Evolutionary conservation across 2,329 filamentous ascomycete genomes (phyloP).

Genomic region (Hymenoscyphus fructigenus): DNA sequence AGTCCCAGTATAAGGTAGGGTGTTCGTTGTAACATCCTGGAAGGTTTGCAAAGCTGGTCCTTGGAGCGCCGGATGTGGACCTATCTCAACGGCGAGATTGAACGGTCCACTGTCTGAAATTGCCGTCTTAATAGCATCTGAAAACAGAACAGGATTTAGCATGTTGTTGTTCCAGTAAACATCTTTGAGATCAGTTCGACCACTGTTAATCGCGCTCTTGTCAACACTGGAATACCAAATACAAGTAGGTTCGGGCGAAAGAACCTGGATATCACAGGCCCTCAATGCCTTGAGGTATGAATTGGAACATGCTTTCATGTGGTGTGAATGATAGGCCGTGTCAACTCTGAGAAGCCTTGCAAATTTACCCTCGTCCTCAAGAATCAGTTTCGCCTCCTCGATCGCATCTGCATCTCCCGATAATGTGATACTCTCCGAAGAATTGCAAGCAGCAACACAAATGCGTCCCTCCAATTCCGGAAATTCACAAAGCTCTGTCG

Average conservation of each 20-base stretch:
- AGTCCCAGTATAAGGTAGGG: slow-evolving; percentile 17
- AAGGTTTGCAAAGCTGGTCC: slow-evolving; percentile 17
- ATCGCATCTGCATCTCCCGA: slow-evolving; percentile 29
- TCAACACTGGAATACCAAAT: slow-evolving; percentile 24
- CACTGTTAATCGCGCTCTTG: slow-evolving; percentile 8
- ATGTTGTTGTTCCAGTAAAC: slow-evolving; percentile 41
- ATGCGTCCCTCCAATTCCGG: slow-evolving; percentile 15
- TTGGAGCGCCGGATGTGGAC: slow-evolving; percentile 18
- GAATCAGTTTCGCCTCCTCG: slow-evolving; percentile 7
- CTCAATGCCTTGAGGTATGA: slow-evolving; percentile 20
- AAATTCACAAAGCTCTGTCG: slow-evolving; percentile 16
- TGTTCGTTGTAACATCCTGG: slow-evolving; percentile 2
- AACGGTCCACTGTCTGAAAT: slow-evolving; percentile 14
- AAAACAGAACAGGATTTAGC: slow-evolving; percentile 15
- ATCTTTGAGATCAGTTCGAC: slow-evolving; percentile 29
- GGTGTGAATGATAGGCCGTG: slow-evolving; percentile 29
- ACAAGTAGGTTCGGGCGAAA: background rate
- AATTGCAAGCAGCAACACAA: slow-evolving; percentile 35
- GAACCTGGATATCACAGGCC: slow-evolving; percentile 15
- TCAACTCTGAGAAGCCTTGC: slow-evolving; percentile 25
- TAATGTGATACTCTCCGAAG: slow-evolving; percentile 25
- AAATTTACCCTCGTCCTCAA: slow-evolving; percentile 22
- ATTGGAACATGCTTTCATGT: slow-evolving; percentile 26
- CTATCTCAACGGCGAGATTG: slow-evolving; percentile 21
- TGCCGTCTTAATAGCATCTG: slow-evolving; percentile 35